A percentile compares a stretch with the other conserved stretches of the same genome.
These are phyloP conservation scores for Calonectria crousiana DNA, from an alignment of 2,329 filamentous ascomycete genomes.

Conservation along the genomic window DNA sequence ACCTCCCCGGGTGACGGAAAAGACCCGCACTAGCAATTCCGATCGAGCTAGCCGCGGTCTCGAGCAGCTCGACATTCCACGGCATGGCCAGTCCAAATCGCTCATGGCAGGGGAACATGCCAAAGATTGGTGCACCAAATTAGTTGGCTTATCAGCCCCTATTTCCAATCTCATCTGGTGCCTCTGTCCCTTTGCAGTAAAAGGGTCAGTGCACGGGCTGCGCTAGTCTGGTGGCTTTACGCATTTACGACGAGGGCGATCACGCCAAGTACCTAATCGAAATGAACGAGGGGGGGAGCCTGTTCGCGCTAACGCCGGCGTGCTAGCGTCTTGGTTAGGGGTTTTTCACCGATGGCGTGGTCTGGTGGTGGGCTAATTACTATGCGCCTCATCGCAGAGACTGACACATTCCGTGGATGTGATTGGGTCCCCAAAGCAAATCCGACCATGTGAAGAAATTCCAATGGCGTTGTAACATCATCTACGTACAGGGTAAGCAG, in stretches of 20 bases:
- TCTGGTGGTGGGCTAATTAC: background rate
- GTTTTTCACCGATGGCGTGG: too few relatives aligned
- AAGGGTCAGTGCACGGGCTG: background rate
- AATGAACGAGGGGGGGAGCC: background rate
- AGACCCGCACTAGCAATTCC: background rate
- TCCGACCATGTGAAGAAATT: background rate
- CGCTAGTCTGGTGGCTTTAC: background rate
- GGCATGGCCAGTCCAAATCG: background rate
- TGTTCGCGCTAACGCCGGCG: background rate
- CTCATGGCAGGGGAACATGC: background rate
- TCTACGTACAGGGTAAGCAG: background rate
- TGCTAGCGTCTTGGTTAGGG: background rate
- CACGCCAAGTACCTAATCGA: background rate
- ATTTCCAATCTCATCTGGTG: background rate
- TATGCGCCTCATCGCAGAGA: background rate
- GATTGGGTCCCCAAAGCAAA: background rate
- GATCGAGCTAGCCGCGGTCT: background rate
- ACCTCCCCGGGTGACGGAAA: background rate
- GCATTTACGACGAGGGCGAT: background rate
- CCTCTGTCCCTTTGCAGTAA: background rate
- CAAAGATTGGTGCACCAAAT: background rate
- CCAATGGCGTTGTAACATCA: too few relatives aligned
- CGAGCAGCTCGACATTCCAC: background rate
- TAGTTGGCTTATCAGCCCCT: background rate
- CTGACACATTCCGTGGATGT: background rate